These are phyloP conservation scores for Boletus pseudo-olivaceus DNA, from an alignment of 768 basidiomycete genomes.

Conservation along the genomic window DNA sequence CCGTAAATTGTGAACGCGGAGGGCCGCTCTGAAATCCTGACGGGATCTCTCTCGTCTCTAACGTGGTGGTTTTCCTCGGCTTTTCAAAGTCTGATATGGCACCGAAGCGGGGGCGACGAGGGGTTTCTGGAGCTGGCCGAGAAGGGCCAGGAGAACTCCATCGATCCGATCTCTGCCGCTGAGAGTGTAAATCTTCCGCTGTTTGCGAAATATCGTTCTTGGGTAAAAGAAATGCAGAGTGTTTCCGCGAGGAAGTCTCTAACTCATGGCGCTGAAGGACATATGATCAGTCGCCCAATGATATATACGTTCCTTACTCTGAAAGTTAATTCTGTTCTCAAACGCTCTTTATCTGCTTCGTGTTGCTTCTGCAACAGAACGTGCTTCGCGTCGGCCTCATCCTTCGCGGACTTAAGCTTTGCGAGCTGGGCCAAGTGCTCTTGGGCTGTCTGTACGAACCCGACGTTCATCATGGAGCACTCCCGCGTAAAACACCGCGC, in stretches of 20 bases:
- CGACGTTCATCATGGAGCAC: neutral
- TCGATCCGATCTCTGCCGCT: slow-evolving; percentile 37
- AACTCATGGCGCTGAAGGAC: slow-evolving; percentile 60
- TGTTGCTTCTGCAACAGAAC: slow-evolving; percentile 54
- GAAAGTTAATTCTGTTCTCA: slow-evolving; percentile 67
- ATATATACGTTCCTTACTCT: slow-evolving; percentile 44
- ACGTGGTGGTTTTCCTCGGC: slow-evolving; percentile 11
- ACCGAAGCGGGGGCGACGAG: slow-evolving; percentile 36
- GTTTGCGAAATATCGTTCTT: slow-evolving; percentile 43
- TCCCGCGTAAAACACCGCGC: neutral
- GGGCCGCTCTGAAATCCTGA: slow-evolving; percentile 24
- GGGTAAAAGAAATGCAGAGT: slow-evolving; percentile 43
- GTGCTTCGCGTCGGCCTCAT: slow-evolving; percentile 57
- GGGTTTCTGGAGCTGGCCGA: slow-evolving; percentile 34
- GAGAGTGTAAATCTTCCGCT: slow-evolving; percentile 38
- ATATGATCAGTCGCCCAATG: slow-evolving; percentile 10
- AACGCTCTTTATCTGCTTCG: slow-evolving; percentile 65
- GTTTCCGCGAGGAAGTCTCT: slow-evolving; percentile 53
- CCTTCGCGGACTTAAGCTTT: slow-evolving; percentile 56
- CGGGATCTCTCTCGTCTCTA: slow-evolving; percentile 21
- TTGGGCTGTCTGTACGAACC: slow-evolving; percentile 45
- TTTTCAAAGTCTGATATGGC: slow-evolving; percentile 24
- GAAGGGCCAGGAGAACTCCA: slow-evolving; percentile 27
- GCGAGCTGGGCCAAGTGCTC: slow-evolving; percentile 56
- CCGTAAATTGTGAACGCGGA: slow-evolving; percentile 17